Base-by-base conservation (phyloP, 495 filamentous ascomycete species). In the Aspergillus taichungensis region DNA sequence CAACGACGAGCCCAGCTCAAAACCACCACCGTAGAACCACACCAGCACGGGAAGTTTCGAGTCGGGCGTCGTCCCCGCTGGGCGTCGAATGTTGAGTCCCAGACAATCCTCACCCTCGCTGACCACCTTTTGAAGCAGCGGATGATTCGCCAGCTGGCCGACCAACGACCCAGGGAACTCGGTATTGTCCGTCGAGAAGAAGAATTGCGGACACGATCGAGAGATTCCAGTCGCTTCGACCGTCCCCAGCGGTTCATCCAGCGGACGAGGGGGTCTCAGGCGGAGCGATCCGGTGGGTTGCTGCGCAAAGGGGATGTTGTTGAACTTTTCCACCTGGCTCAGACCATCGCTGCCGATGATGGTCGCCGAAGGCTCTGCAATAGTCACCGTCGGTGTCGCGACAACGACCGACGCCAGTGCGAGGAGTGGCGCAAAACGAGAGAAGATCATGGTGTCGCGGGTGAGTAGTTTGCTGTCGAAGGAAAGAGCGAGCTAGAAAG, bases 11-110 rank as follows among this genome's bases (percentile, higher is more conserved):
- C 83, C 83, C 4, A 78, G 56, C 52, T 83, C 76, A 51, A 83
- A 85, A 1, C 71, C 77, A 14, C 83, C 82, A 29, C 81, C 84
- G 53, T 75, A 82, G 41, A 87, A 85, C 78, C 80, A 85, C 6
- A 83, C 68, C 35, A 81, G 61, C 13, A 86, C 76, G 0, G 83
- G 83, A 1, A 85, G 62, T 37, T 78, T 77, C 3, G 76, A 64
- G n/a, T 62, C 64, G 0, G 64, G 54, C 42, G 56, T 72, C 35
- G 69, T 80, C 11, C 77, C 82, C 0, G 67, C 48, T 8, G 83
- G 82, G 11, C 83, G 74, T 8, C 76, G 60, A n/a, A 87, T 71
- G 49, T 83, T 81, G 34, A 87, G 57, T 30, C 68, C 80, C 30
- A 87, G 64, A 49, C 83, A 87, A 58, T 87, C 74, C 53, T 86